Evolutionary conservation across 1,284 basidiomycete species (phyloP).

Genomic region (Ustilago trichophora): DNA sequence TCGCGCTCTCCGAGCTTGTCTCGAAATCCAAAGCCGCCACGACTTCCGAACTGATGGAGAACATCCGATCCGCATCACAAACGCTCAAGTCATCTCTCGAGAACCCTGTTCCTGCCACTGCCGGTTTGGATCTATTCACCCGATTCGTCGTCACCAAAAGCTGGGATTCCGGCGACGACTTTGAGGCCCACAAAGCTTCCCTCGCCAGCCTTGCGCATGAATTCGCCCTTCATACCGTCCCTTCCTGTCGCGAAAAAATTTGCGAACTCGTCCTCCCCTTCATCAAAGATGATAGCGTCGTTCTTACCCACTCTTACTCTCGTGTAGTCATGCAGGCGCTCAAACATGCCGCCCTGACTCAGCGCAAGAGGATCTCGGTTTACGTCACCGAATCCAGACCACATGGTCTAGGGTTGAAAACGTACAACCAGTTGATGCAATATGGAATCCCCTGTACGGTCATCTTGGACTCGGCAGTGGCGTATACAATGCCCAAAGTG

Average conservation of each 20-base stretch:
- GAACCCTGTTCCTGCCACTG: slow-evolving; percentile 85
- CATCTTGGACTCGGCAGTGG: slow-evolving; percentile 93
- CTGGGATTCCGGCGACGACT: slow-evolving; percentile 82
- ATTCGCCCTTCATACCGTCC: slow-evolving; percentile 72
- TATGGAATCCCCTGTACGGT: slow-evolving; percentile 93
- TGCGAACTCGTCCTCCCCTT: slow-evolving; percentile 86
- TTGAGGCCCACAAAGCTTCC: slow-evolving; percentile 81
- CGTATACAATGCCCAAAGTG: slow-evolving; percentile 93
- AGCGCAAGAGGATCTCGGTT: slow-evolving; percentile 88
- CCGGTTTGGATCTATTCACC: slow-evolving; percentile 89
- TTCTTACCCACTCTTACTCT: slow-evolving; percentile 94
- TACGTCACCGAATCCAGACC: slow-evolving; percentile 96
- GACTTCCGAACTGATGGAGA: slow-evolving; percentile 87
- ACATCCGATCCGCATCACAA: slow-evolving; percentile 78
- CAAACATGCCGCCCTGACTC: slow-evolving; percentile 76
- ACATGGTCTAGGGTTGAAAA: slow-evolving; percentile 71
- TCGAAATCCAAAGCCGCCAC: slow-evolving; percentile 82
- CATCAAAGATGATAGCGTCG: slow-evolving; percentile 88
- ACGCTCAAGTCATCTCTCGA: slow-evolving; percentile 74
- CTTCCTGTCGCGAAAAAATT: slow-evolving; percentile 82
- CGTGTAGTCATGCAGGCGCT: slow-evolving; percentile 94
- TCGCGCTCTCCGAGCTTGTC: slow-evolving; percentile 80
- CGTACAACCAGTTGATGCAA: slow-evolving; percentile 67
- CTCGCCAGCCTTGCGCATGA: slow-evolving; percentile 79
- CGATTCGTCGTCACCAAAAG: slow-evolving; percentile 84